A percentile compares a stretch with the other conserved stretches of the same genome.
These are phyloP conservation scores for Fimicolochytrium jonesii DNA, from an alignment of 192 early-diverging fungal species.

Conservation along the genomic window DNA sequence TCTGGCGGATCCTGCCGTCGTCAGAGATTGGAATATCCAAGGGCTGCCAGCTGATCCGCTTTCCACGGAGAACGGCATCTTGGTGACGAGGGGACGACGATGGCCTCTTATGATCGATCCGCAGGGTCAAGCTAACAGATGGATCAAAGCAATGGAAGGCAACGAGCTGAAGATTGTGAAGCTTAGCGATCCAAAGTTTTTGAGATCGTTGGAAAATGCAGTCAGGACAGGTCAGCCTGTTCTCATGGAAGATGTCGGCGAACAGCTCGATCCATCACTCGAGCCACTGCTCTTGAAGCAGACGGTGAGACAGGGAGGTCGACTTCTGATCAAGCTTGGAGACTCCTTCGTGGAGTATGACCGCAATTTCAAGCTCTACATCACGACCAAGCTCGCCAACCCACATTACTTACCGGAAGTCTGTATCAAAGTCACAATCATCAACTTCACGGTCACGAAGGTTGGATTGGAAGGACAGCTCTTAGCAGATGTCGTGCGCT, in stretches of 20 bases:
- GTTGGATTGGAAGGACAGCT: slow-evolving; percentile 57
- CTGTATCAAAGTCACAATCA: slow-evolving; percentile 63
- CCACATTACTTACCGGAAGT: slow-evolving; percentile 63
- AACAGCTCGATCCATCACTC: slow-evolving; percentile 57
- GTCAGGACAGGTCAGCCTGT: slow-evolving; percentile 55
- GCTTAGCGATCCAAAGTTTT: slow-evolving; percentile 53
- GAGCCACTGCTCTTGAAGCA: slow-evolving; percentile 60
- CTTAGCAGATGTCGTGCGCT: slow-evolving; percentile 55
- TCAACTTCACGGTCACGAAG: slow-evolving; percentile 65
- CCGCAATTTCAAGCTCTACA: slow-evolving; percentile 61
- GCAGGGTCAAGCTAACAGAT: slow-evolving; percentile 58
- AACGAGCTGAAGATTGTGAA: slow-evolving; percentile 52
- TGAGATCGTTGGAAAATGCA: slow-evolving; percentile 60
- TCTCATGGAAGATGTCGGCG: slow-evolving; percentile 60
- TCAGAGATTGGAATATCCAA: slow-evolving; percentile 61
- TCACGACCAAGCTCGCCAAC: slow-evolving; percentile 59
- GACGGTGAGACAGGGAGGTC: slow-evolving; percentile 54
- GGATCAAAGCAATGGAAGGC: slow-evolving; percentile 56
- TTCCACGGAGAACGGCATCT: slow-evolving; percentile 57
- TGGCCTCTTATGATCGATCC: slow-evolving; percentile 65
- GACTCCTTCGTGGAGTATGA: slow-evolving; percentile 63
- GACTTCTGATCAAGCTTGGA: slow-evolving; percentile 60
- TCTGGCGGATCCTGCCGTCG: slow-evolving; percentile 51
- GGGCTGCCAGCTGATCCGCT: slow-evolving; percentile 55
- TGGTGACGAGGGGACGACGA: slow-evolving; percentile 50